Evolutionary conservation across 208 protist genomes (phyloP).

Genomic region (Trypanosoma rangeli): DNA sequence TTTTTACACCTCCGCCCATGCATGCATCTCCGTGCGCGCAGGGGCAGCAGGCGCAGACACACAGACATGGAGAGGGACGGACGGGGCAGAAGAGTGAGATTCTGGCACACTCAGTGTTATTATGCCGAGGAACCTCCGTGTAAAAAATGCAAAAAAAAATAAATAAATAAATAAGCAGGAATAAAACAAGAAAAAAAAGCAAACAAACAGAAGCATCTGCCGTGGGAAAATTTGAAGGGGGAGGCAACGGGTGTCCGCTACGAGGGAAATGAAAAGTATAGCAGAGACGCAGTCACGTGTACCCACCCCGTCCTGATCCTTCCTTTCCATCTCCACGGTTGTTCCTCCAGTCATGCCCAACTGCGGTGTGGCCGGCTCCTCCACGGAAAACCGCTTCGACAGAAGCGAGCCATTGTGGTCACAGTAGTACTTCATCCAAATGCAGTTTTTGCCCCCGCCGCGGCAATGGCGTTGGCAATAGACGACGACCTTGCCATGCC

Average conservation of each 20-base stretch:
- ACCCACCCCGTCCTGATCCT: constrained; percentile 27
- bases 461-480: constrained; percentile 31
- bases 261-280: too few relatives aligned
- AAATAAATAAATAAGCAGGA: neutral
- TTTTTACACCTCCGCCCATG: constrained; percentile 4
- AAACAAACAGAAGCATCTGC: constrained; percentile 1
- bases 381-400: constrained; percentile 17
- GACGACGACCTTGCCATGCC: neutral
- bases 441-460: constrained; percentile 61
- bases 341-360: neutral
- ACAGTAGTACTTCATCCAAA: constrained; percentile 73
- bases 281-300: too few relatives aligned
- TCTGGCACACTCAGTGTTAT: too few relatives aligned
- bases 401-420: constrained; percentile 57
- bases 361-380: constrained; percentile 19
- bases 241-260: neutral
- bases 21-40: constrained; percentile 10
- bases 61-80: too few relatives aligned
- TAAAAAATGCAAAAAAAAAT: constrained; percentile 10
- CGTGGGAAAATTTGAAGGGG: neutral
- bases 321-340: neutral
- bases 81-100: too few relatives aligned
- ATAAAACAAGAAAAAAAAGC: constrained; percentile 14
- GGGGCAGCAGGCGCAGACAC: constrained; percentile 11
- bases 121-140: too few relatives aligned